Percentiles rank a stretch among this genome's conserved stretches.
Conservation (phyloP, 345 rosid genomes). For the Salix suchowensis region DNA sequence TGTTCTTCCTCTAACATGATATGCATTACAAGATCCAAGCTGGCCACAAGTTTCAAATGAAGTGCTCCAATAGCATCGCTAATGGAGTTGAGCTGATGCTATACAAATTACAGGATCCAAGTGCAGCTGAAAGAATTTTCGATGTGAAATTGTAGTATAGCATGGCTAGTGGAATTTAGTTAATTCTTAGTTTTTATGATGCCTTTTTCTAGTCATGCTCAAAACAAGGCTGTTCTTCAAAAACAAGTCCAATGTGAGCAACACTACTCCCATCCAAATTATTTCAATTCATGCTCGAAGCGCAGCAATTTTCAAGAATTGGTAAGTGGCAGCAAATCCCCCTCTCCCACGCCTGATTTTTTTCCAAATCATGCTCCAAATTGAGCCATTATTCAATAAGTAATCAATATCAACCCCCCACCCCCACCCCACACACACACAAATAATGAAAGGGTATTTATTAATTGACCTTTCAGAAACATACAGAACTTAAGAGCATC, state of each 20-base stretch:
- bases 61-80: neutral
- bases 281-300: conserved; percentile 44
- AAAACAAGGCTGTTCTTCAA: conserved; percentile 35
- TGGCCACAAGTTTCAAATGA: neutral
- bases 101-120: neutral
- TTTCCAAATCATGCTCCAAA: conserved; percentile 41
- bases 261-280: neutral
- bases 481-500: neutral
- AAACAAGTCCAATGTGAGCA: conserved; percentile 1
- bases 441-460: neutral
- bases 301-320: conserved; percentile 33
- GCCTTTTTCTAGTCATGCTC: conserved; percentile 39
- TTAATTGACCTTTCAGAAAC: neutral
- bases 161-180: conserved; percentile 11
- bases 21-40: neutral
- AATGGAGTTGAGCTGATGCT: neutral
- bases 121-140: conserved; percentile 9
- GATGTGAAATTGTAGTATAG: neutral
- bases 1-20: conserved; percentile 30
- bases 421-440: no score
- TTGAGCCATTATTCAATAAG: conserved; percentile 35
- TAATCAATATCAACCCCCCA: neutral
- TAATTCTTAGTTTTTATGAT: neutral
- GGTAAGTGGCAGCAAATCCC: neutral
- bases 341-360: neutral